Base-by-base conservation (phyloP, 805 yeast genomes). In the Ogataea ganodermae region DNA sequence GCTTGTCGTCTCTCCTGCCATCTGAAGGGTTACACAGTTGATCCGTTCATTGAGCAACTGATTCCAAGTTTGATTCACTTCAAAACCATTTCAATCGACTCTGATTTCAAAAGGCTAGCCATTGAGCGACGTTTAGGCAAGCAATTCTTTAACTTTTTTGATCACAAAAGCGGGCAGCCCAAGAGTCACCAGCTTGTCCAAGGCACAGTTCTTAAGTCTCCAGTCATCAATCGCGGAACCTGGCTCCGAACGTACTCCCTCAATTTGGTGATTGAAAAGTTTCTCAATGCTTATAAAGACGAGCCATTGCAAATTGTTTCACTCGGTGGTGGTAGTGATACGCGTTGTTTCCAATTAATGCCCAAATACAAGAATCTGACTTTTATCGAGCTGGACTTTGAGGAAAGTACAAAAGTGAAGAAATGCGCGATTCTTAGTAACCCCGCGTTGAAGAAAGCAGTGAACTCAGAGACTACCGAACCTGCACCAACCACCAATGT, bases 241-340 rank as follows among this genome's bases (percentile, higher is more conserved):
- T 85, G 80, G 61, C 66, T 84, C 17, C 67, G 92, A 30, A 81
- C 87, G 0, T 61, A 57, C 14, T 63, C 80, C 14, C 77, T 85
- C 22, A 81, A 84, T 57, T 17, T 57, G 6, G 65, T 79, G 0
- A 63, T 82, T 2, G 61, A 71, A 2, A 56, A 61, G 17, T 83
- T 81, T 51, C 39, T 81, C 2, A 37, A 46, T 3, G 52, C 52
- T 3, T 61, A 68, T 47, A n/a, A 35, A 2, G 47, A 39, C 2
- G 45, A 50, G 13, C 35, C 53, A 5, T 65, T 78, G 38, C 84
- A 85, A 59, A 74, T 86, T 13, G 67, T 87, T 1, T 84, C 89
- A 1, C 60, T 86, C n/a, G 95, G 95, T 0, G 84, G 91, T 2
- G 95, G 95, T 4, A 83, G 88, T 13, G 95, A 87, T 57, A 84